Evolutionary conservation across 176 grass and related monocot genomes (phyloP).

Genomic region (Guadua angustifolia): DNA sequence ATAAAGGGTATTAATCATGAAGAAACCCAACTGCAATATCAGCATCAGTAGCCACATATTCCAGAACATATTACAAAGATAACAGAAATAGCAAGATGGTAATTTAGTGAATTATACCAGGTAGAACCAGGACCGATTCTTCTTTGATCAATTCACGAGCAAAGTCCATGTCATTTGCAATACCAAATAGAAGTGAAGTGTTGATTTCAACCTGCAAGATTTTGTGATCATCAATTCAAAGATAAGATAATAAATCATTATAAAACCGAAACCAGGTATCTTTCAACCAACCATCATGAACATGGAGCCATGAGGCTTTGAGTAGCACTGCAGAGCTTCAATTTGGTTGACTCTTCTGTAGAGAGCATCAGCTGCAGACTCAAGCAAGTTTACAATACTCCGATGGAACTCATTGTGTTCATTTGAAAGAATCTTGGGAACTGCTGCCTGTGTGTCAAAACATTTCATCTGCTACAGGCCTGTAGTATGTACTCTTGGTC

Average conservation of each 20-base stretch:
- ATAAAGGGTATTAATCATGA: not conserved
- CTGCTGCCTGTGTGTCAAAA: slow-evolving; percentile 57
- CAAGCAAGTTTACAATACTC: slow-evolving; percentile 56
- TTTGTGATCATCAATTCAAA: not conserved
- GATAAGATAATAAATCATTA: not conserved
- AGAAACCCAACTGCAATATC: not conserved
- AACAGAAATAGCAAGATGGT: not conserved
- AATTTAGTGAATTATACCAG: slow-evolving; percentile 54
- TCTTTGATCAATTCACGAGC: slow-evolving; percentile 80
- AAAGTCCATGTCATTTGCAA: slow-evolving; percentile 83
- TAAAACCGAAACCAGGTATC: not conserved
- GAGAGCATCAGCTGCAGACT: slow-evolving; percentile 64
- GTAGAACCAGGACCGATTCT: slow-evolving; percentile 81
- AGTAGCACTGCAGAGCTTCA: slow-evolving; percentile 66
- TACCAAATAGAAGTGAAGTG: slow-evolving; percentile 58
- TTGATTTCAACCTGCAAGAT: slow-evolving; percentile 76
- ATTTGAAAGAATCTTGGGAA: slow-evolving; percentile 65
- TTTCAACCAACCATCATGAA: slow-evolving; percentile 81
- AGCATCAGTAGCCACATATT: not conserved
- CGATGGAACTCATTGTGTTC: slow-evolving; percentile 66
- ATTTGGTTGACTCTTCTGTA: slow-evolving; percentile 65
- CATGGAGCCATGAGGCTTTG: slow-evolving; percentile 85
- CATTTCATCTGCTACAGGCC: not conserved
- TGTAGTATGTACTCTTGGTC: not conserved
- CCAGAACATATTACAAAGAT: not conserved